Evolutionary conservation across 306 rosid genomes (phyloP), one percentile per base, ranked within the genome.

Genomic region (Rosa multiflora): DNA sequence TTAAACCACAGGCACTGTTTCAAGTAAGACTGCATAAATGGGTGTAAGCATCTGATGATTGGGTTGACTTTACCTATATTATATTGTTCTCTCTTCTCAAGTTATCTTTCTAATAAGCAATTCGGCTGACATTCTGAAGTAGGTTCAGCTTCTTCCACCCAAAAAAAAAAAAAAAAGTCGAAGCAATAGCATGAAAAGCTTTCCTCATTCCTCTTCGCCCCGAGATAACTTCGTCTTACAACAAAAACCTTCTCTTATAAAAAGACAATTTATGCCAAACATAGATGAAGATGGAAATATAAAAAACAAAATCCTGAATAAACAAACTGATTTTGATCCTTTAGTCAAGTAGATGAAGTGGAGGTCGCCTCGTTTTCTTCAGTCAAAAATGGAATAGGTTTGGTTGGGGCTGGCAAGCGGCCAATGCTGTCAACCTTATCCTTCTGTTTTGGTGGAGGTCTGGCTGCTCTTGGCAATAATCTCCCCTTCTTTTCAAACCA

Each of bases 401-500:
- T 94, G 51, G 88, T 92, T 44, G 99, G 97, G 61, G 97, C 97
- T 37, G 99, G 99, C 67, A 94, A 86, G 56, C 97, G 97, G 55
- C 99, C 97, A 7, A 90, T 88, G 88, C 99, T 92, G 79, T 94
- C 97, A 5, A 91, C 94, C 82, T 87, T 89, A 72, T 94, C 97
- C 81, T 10, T 80, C 67, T 86, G 99, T 82, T 94, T 94, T 5
- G 97, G 99, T 0, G 99, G 99, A 68, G 99, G 97, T 84, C 99
- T 87, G 17, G 97, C 99, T 51, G 97, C 97, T 84, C 85, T 91
- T 35, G 99, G 99, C 86, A 94, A 86, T 82, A 91, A 81, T 73
- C 99, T 88, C 67, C 99, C 99, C 79, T 92, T 94, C 92, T 94
- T 94, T 71, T 91, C 97, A 72, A 94, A 94, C 99, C 99, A 94